These are phyloP conservation scores for Hanseniaspora singularis DNA, from an alignment of 805 yeast genomes.

Conservation along the genomic window DNA sequence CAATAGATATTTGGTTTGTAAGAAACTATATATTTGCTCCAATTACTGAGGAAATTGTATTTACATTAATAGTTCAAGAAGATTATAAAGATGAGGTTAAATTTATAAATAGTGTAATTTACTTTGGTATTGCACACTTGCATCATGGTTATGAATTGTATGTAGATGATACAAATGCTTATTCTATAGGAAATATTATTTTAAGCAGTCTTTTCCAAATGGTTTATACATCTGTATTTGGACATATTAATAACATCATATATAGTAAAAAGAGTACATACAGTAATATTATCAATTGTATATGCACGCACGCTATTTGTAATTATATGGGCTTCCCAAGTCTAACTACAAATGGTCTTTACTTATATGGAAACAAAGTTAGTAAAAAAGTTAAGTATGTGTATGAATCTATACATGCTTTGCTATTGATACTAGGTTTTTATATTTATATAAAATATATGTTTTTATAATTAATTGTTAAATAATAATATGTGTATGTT, in stretches of 20 bases:
- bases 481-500: no score
- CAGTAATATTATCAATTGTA: slow-evolving; percentile 24
- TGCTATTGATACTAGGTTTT: neutral
- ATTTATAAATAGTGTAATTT: slow-evolving; percentile 23
- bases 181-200: slow-evolving; percentile 18
- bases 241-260: slow-evolving; percentile 25
- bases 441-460: slow-evolving; percentile 1
- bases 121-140: slow-evolving; percentile 28
- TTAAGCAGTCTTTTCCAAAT: slow-evolving; percentile 22
- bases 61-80: slow-evolving; percentile 25
- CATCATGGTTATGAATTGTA: slow-evolving; percentile 28
- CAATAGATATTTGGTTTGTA: slow-evolving; percentile 24
- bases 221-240: slow-evolving; percentile 27
- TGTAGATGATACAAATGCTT: slow-evolving; percentile 17
- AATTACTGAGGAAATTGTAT: slow-evolving; percentile 27
- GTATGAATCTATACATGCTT: slow-evolving; percentile 1
- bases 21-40: slow-evolving; percentile 29
- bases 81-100: slow-evolving; percentile 12
- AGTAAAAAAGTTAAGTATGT: neutral
- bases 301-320: slow-evolving; percentile 24
- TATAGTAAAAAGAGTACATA: slow-evolving; percentile 24
- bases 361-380: neutral
- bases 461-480: no score
- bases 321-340: slow-evolving; percentile 28
- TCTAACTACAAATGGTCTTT: slow-evolving; percentile 3